These are phyloP conservation scores for Byssochlamys sp. DNA, from an alignment of 2,329 filamentous ascomycete species.

Conservation along the genomic window DNA sequence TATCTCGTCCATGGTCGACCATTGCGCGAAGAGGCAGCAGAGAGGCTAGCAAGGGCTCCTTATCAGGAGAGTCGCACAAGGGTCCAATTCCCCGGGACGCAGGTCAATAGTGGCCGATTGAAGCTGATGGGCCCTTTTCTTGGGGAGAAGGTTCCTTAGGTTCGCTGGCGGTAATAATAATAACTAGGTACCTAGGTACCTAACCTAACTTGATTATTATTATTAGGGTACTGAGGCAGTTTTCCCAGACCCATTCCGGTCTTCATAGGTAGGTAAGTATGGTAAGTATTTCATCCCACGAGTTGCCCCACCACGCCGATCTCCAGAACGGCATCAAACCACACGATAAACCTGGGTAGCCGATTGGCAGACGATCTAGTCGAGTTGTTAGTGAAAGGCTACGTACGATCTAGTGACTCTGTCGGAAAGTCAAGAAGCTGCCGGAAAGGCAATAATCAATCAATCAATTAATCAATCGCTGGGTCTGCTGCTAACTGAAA, in stretches of 20 bases:
- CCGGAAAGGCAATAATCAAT: background rate
- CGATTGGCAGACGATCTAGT: background rate
- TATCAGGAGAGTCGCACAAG: background rate
- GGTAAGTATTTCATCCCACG: background rate
- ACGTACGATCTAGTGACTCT: background rate
- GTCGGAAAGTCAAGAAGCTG: background rate
- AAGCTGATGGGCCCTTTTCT: background rate
- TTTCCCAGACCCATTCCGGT: background rate
- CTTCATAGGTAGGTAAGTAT: background rate
- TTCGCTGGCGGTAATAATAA: no score
- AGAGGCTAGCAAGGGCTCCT: background rate
- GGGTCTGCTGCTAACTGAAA: background rate
- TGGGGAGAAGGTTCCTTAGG: background rate
- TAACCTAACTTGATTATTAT: no score
- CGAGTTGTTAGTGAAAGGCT: background rate
- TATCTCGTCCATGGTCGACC: background rate
- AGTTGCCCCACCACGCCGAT: background rate
- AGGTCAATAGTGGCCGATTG: background rate
- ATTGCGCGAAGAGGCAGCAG: background rate
- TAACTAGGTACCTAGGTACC: no score
- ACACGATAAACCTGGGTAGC: background rate
- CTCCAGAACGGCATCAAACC: background rate
- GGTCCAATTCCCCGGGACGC: background rate
- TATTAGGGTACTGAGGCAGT: background rate
- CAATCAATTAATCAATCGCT: background rate